A percentile compares a stretch with the other conserved stretches of the same genome.
phyloP scores from a whole-genome alignment of 495 filamentous ascomycete species.

The Mytilinidion resinicola region DNA sequence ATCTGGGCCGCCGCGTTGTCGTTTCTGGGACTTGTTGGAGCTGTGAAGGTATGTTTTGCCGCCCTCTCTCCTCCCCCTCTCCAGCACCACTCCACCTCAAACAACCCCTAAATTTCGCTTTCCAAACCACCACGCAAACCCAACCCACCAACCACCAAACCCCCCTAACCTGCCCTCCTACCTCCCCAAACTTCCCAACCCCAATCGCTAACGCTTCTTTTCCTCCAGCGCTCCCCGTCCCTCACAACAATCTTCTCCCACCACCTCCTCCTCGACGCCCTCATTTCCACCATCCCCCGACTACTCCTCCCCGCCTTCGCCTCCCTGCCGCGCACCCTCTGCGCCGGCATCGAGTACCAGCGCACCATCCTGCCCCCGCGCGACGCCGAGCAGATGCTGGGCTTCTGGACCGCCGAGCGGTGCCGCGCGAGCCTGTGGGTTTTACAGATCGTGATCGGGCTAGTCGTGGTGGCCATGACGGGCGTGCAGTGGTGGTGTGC shows the following conservation, averaged over 20 bases:
- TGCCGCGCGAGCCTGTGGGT: slow-evolving; percentile 4
- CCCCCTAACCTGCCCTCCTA: no score
- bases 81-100: no score
- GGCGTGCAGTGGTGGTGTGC: slow-evolving; percentile 24
- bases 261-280: slow-evolving; percentile 11
- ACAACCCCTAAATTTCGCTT: no score
- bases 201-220: not conserved
- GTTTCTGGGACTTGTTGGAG: slow-evolving; percentile 15
- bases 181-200: no score
- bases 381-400: not conserved
- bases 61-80: no score
- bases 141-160: not conserved
- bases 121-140: no score
- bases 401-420: not conserved
- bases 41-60: slow-evolving; percentile 14
- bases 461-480: slow-evolving; percentile 6
- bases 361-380: not conserved
- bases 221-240: not conserved
- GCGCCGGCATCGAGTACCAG: slow-evolving; percentile 1
- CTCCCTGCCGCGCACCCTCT: not conserved
- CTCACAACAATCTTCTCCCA: slow-evolving; percentile 7
- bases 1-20: slow-evolving; percentile 9
- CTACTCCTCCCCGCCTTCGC: slow-evolving; percentile 1
- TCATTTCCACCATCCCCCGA: slow-evolving; percentile 6
- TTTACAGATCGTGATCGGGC: slow-evolving; percentile 4